Percentiles rank a stretch among this genome's conserved stretches.
Conservation (phyloP, 129 eudicot genomes). For the Artemisia tridentata region DNA sequence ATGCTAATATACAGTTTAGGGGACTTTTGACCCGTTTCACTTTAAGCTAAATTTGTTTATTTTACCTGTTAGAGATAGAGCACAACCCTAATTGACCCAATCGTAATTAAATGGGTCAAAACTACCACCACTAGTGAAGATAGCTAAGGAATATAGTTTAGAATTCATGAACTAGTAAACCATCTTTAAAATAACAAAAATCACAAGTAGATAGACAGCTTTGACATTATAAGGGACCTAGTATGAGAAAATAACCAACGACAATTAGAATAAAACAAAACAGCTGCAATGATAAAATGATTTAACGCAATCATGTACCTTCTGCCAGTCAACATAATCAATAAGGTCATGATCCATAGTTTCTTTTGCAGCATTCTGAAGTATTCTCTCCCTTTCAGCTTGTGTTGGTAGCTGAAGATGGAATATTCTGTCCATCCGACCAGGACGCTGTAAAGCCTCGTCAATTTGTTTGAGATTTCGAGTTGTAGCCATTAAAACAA, state of each 20-base stretch:
- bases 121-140: no score
- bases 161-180: no score
- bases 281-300: background rate
- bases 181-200: no score
- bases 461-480: conserved; percentile 72
- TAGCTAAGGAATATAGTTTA: no score
- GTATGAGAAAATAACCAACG: background rate
- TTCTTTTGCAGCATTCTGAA: conserved; percentile 69
- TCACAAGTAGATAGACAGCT: no score
- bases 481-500: conserved; percentile 93
- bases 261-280: conserved; percentile 1
- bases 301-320: conserved; percentile 41
- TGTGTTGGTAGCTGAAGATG: conserved; percentile 83
- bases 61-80: no score
- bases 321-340: conserved; percentile 81
- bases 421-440: conserved; percentile 95
- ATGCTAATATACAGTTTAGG: no score
- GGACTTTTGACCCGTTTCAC: no score
- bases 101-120: no score
- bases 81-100: no score
- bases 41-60: no score
- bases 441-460: conserved; percentile 89
- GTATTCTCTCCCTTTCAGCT: conserved; percentile 76
- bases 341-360: conserved; percentile 79
- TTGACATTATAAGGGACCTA: no score